These are phyloP conservation scores for Boletus rubescentipes DNA, from an alignment of 768 basidiomycete genomes.

Conservation along the genomic window DNA sequence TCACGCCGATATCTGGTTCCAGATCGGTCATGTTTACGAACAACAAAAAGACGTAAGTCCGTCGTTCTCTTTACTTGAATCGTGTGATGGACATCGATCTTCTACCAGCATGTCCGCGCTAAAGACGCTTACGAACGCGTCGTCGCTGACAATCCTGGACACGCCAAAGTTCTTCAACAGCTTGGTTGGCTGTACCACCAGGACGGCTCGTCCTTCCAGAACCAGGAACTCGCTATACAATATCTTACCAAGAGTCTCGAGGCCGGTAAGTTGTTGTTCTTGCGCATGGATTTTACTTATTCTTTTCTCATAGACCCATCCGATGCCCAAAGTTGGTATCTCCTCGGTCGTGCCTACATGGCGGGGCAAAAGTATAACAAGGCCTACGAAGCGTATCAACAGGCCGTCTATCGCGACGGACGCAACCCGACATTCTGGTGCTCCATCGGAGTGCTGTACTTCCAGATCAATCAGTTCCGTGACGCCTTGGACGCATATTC, in stretches of 20 bases:
- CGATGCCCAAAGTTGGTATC: slow-evolving; percentile 98
- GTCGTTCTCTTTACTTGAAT: not conserved
- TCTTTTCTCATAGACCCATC: slow-evolving; percentile 65
- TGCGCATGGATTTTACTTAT: not conserved
- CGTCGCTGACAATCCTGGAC: slow-evolving; percentile 86
- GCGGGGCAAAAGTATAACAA: slow-evolving; percentile 98
- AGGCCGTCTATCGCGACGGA: slow-evolving; percentile 98
- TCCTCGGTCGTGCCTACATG: slow-evolving; percentile 98
- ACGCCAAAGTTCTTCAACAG: slow-evolving; percentile 97
- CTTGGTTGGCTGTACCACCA: slow-evolving; percentile 98
- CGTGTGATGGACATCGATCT: slow-evolving; percentile 12
- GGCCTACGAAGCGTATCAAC: slow-evolving; percentile 98
- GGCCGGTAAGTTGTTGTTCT: slow-evolving; percentile 60
- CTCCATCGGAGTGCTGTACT: slow-evolving; percentile 97
- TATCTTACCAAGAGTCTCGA: slow-evolving; percentile 95
- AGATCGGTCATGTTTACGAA: slow-evolving; percentile 98
- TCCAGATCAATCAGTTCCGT: slow-evolving; percentile 99
- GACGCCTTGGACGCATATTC: slow-evolving; percentile 99
- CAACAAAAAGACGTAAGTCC: slow-evolving; percentile 89
- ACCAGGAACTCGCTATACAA: slow-evolving; percentile 90
- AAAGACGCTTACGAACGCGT: slow-evolving; percentile 97
- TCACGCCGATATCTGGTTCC: slow-evolving; percentile 99
- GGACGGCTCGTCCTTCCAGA: slow-evolving; percentile 91
- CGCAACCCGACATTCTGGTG: slow-evolving; percentile 99
- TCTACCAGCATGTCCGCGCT: slow-evolving; percentile 73